Conservation (phyloP, 768 basidiomycete species). For the Collybia sp. region DNA sequence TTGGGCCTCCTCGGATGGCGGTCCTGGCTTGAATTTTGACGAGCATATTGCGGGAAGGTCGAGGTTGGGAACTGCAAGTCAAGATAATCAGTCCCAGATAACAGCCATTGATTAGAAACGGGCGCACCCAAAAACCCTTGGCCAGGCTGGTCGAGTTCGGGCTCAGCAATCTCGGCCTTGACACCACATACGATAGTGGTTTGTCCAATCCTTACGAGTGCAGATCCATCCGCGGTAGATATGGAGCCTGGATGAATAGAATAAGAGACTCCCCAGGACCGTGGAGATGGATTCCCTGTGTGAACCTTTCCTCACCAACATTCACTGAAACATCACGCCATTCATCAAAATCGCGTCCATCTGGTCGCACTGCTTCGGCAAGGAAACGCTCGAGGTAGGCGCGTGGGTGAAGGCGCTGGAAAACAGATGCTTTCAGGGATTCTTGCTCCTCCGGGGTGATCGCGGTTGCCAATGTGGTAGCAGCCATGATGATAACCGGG, state of each 20-base stretch:
- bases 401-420: slow-evolving; percentile 86
- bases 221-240: slow-evolving; percentile 89
- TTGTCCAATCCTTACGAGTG: slow-evolving; percentile 84
- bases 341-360: slow-evolving; percentile 64
- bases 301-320: slow-evolving; percentile 50
- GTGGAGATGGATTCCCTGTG: no score
- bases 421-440: slow-evolving; percentile 50
- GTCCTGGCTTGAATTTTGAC: slow-evolving; percentile 91
- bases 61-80: slow-evolving; percentile 80
- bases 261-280: not conserved
- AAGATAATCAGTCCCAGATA: not conserved
- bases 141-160: slow-evolving; percentile 69
- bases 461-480: not conserved
- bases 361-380: slow-evolving; percentile 71
- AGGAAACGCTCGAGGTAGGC: slow-evolving; percentile 87
- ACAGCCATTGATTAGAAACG: not conserved
- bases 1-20: slow-evolving; percentile 92
- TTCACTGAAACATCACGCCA: slow-evolving; percentile 80
- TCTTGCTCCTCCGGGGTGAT: slow-evolving; percentile 25
- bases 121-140: slow-evolving; percentile 80
- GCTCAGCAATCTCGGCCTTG: slow-evolving; percentile 93
- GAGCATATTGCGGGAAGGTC: slow-evolving; percentile 94
- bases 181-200: slow-evolving; percentile 97
- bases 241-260: slow-evolving; percentile 69
- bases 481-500: no score